Evolutionary conservation across 768 basidiomycete genomes (phyloP).

Genomic region (Rhodocollybia butyracea): DNA sequence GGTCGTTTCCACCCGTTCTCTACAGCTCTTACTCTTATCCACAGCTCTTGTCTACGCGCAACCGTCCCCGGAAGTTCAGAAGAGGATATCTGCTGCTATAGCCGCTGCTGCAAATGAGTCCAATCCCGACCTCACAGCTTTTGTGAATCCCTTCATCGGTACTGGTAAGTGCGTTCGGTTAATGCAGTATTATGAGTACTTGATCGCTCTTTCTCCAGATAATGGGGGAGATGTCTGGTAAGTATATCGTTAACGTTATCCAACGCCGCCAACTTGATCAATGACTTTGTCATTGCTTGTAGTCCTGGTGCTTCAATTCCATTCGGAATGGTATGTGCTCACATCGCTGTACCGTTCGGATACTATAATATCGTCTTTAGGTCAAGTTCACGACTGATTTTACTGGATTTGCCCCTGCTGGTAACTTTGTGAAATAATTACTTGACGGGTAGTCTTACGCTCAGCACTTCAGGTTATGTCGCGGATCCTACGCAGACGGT

Average conservation of each 20-base stretch:
- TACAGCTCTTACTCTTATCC: neutral
- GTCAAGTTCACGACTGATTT: slow-evolving; percentile 69
- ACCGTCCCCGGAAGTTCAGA: slow-evolving; percentile 60
- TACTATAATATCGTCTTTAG: slow-evolving; percentile 26
- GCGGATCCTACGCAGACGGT: slow-evolving; percentile 55
- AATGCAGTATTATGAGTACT: neutral
- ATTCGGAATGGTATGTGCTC: slow-evolving; percentile 58
- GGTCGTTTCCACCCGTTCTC: neutral
- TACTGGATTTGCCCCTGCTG: slow-evolving; percentile 72
- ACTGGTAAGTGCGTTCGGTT: slow-evolving; percentile 38
- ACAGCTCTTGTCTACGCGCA: slow-evolving; percentile 35
- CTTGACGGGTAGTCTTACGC: no score
- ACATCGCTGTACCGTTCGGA: neutral
- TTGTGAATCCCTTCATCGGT: slow-evolving; percentile 73
- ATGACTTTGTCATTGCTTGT: neutral
- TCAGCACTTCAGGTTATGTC: slow-evolving; percentile 47
- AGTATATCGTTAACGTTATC: slow-evolving; percentile 16
- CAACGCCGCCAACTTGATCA: neutral
- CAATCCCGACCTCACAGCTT: slow-evolving; percentile 58
- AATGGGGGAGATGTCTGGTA: slow-evolving; percentile 73
- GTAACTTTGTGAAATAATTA: no score
- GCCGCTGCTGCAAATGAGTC: slow-evolving; percentile 42
- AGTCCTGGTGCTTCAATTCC: slow-evolving; percentile 72
- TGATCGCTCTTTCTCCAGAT: slow-evolving; percentile 29
- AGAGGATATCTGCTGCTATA: slow-evolving; percentile 61